Evolutionary conservation across 208 protist species (phyloP), one percentile per base, ranked within the genome.

Genomic region (Porcisia hertigi): DNA sequence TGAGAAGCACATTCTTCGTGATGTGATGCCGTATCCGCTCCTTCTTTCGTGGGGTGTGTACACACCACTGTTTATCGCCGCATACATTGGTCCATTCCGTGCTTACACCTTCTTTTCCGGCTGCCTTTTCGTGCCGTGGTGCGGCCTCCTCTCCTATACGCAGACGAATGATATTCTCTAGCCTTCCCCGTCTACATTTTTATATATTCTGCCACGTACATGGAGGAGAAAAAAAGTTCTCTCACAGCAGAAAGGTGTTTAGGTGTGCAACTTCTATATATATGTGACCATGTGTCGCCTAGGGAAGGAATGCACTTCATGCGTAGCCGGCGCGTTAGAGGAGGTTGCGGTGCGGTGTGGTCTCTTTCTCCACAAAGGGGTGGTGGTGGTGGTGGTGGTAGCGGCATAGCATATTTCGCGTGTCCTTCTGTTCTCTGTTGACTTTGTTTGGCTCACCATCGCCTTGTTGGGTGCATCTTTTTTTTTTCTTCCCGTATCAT

Each of bases 41-140:
- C 57, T 96, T 12, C 79, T 82, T 3, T 94, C 92, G 25, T 96
- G 92, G 92, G 79, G 67, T n/a, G 85, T 91, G 20, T 90, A 84
- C 73, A 72, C 77, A 9, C 92, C 92, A 20, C 69, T 92, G 1
- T 88, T 83, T 43, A 52, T 87, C 0, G 69, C 88, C 6, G 66
- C 63, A 5, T 96, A 90, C 74, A 52, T 80, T 11, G 83, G 85
- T 0, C 77, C 73, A 43, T 81, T 73, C 23, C 81, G 82, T 41
- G 77, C 81, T 11, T 63, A 64, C 18, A 75, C 75, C 0, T 49
- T 79, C 20, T 71, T 85, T 1, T 71, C 71, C 45, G 77, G 71
- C 45, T 66, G 49, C 14, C 60, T 91, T 23, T 70, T 87, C 25
- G 79, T 89, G n/a, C 88, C 88, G 18, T 96, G 91, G 91, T 81